Percentiles rank a stretch among this genome's conserved stretches.
Conservation (phyloP, 345 rosid genomes). For the Lenwebbia sp. region DNA sequence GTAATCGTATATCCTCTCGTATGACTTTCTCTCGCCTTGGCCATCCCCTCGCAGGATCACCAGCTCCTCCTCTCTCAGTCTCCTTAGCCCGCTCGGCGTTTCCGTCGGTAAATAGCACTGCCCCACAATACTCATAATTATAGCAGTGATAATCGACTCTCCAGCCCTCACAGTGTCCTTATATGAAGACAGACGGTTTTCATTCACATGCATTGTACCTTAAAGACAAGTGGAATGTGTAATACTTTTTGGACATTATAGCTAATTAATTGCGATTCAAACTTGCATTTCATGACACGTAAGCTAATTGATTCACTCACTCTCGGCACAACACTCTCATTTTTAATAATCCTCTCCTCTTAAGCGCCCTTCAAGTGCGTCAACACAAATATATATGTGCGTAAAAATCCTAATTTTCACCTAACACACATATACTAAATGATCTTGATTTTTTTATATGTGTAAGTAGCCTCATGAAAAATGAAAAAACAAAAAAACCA, state of each 20-base stretch:
- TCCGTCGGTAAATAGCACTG: conserved; percentile 34
- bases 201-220: background rate
- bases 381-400: background rate
- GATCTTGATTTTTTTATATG: background rate
- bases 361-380: no score
- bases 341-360: no score
- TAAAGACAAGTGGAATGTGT: no score
- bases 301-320: no score
- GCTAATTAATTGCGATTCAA: background rate
- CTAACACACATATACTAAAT: background rate
- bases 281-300: background rate
- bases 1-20: conserved; percentile 30
- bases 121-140: background rate
- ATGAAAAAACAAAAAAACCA: background rate
- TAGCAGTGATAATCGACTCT: background rate
- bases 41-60: conserved; percentile 20
- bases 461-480: background rate
- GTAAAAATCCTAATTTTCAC: background rate
- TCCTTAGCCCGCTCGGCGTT: conserved; percentile 22
- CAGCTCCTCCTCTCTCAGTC: conserved; percentile 22
- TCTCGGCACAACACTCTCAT: no score
- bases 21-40: conserved; percentile 16
- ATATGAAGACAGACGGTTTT: background rate
- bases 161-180: background rate
- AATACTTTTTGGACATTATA: background rate